A percentile compares a stretch with the other conserved stretches of the same genome.
These are phyloP conservation scores for Lentinula boryana DNA, from an alignment of 768 basidiomycete species.

Conservation along the genomic window DNA sequence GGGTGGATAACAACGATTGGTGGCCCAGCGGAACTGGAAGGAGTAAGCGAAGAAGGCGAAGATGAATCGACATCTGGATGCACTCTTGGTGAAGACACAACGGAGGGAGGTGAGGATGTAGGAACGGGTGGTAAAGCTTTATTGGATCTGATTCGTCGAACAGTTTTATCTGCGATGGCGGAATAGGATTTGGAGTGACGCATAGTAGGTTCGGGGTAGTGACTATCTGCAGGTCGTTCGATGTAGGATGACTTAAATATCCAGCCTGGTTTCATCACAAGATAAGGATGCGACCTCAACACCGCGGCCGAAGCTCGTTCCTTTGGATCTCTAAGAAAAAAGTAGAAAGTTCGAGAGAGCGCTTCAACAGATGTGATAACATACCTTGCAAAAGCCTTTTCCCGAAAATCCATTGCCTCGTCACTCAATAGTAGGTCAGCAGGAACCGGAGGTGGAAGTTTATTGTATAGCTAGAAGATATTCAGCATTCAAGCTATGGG, in stretches of 20 bases:
- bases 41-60: conserved; percentile 2
- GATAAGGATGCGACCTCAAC: conserved; percentile 39
- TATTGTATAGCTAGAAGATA: conserved; percentile 51
- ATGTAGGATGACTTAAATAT: conserved; percentile 15
- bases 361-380: conserved; percentile 11
- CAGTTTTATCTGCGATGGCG: background rate
- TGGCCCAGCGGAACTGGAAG: conserved; percentile 12
- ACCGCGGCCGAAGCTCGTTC: conserved; percentile 63
- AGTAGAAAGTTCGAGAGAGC: background rate
- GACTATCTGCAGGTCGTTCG: conserved; percentile 8
- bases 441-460: conserved; percentile 73
- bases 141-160: background rate
- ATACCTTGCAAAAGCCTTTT: conserved; percentile 72
- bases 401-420: conserved; percentile 65
- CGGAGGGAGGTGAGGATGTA: background rate
- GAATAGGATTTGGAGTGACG: background rate
- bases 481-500: background rate
- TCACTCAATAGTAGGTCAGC: conserved; percentile 53
- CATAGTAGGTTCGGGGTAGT: background rate
- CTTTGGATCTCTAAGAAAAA: conserved; percentile 51
- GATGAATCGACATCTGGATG: background rate
- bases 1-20: conserved; percentile 28
- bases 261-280: conserved; percentile 11
- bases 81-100: background rate
- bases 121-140: conserved; percentile 7